Evolutionary conservation across 208 protist genomes (phyloP).

Genomic region (Crithidia bombi): DNA sequence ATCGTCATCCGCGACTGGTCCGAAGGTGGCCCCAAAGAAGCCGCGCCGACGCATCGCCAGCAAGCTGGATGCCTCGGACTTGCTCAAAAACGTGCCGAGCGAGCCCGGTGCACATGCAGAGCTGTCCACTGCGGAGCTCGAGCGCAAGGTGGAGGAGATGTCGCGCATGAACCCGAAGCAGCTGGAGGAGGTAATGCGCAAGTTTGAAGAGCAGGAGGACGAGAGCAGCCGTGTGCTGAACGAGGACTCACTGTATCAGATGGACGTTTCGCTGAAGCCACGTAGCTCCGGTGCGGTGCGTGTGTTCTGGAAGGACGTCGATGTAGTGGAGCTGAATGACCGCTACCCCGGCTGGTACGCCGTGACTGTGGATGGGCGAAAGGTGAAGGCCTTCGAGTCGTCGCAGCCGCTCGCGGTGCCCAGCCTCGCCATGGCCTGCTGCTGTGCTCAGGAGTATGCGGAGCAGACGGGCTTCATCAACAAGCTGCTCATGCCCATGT

Average conservation of each 20-base stretch:
- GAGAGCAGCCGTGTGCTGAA: constrained; percentile 76
- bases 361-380: constrained; percentile 86
- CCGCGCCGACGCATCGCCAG: constrained; percentile 58
- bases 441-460: constrained; percentile 87
- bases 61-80: constrained; percentile 56
- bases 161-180: constrained; percentile 68
- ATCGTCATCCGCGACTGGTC: constrained; percentile 8
- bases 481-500: constrained; percentile 91
- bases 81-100: constrained; percentile 67
- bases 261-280: constrained; percentile 87
- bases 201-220: constrained; percentile 71
- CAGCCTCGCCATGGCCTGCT: constrained; percentile 84
- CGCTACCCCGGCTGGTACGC: constrained; percentile 76
- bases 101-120: constrained; percentile 85
- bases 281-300: constrained; percentile 65
- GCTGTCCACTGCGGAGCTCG: constrained; percentile 84
- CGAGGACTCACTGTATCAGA: constrained; percentile 90
- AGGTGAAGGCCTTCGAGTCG: constrained; percentile 91
- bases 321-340: constrained; percentile 62
- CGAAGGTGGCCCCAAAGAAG: constrained; percentile 71
- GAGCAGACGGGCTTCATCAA: constrained; percentile 87
- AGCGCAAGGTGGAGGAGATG: constrained; percentile 86
- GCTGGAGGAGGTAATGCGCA: constrained; percentile 64
- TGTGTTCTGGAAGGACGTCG: constrained; percentile 91
- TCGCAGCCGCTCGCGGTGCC: constrained; percentile 73